phyloP scores from a whole-genome alignment of 768 basidiomycete genomes.

The Lactarius akahatsu region DNA sequence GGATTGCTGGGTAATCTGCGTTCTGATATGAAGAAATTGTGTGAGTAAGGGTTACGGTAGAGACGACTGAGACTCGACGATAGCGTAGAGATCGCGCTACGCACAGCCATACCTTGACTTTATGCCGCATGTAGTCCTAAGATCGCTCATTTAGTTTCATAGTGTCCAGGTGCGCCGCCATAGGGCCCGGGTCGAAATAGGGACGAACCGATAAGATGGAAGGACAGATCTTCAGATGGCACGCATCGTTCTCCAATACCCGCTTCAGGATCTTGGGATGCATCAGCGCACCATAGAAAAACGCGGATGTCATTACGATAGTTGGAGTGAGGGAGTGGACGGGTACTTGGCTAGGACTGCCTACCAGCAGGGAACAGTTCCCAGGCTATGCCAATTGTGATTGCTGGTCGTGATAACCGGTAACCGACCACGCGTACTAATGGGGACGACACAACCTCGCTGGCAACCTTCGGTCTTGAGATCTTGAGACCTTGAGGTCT shows the following conservation, averaged over 20 bases:
- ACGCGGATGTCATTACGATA: conserved; percentile 40
- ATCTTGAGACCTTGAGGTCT: too few relatives aligned
- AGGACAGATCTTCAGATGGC: conserved; percentile 39
- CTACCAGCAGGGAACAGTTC: too few relatives aligned
- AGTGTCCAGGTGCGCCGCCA: not conserved
- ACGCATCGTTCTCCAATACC: too few relatives aligned
- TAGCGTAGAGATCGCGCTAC: not conserved
- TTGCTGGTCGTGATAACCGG: too few relatives aligned
- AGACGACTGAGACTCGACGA: not conserved
- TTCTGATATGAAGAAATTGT: conserved; percentile 38
- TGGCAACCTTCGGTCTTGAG: too few relatives aligned
- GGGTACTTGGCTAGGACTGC: not conserved
- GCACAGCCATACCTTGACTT: conserved; percentile 55
- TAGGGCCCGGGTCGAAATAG: not conserved
- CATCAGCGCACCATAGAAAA: conserved; percentile 90
- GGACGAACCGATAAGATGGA: conserved; percentile 67
- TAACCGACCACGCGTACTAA: too few relatives aligned
- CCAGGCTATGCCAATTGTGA: not conserved
- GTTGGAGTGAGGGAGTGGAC: not conserved
- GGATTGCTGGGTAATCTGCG: conserved; percentile 76
- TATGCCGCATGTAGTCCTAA: conserved; percentile 80
- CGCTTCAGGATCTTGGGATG: conserved; percentile 50
- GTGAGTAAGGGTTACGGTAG: not conserved
- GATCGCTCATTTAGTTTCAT: not conserved
- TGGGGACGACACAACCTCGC: too few relatives aligned